These are phyloP conservation scores for Fistulina hepatica DNA, from an alignment of 1,284 basidiomycete genomes.

Conservation along the genomic window DNA sequence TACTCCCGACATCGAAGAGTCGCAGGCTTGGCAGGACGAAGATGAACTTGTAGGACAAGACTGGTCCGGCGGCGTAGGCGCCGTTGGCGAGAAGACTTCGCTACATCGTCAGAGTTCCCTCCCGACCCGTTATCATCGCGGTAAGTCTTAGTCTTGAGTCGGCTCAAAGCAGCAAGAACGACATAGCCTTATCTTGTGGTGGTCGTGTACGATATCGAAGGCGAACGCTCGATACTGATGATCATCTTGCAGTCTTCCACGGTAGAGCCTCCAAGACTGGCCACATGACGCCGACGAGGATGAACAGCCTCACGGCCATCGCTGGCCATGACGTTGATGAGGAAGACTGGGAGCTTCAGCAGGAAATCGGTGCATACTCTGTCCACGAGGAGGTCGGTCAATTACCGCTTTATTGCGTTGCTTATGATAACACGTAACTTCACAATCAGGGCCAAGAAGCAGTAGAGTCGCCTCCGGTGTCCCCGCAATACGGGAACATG, in stretches of 20 bases:
- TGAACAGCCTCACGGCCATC: constrained; percentile 73
- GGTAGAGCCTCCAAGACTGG: constrained; percentile 43
- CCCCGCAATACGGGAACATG: constrained; percentile 42
- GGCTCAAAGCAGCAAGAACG: no score
- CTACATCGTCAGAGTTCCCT: constrained; percentile 73
- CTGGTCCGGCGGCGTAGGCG: constrained; percentile 69
- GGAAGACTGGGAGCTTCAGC: constrained; percentile 60
- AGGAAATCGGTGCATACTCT: constrained; percentile 43
- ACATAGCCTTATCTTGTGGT: constrained; percentile 4
- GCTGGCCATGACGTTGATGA: constrained; percentile 76
- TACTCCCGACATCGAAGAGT: constrained; percentile 48
- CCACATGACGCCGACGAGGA: constrained; percentile 54
- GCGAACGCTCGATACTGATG: neutral
- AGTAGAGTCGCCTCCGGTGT: constrained; percentile 55
- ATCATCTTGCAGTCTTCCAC: constrained; percentile 30
- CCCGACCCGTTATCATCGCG: constrained; percentile 69
- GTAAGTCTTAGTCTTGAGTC: constrained; percentile 29
- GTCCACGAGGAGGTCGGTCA: constrained; percentile 51
- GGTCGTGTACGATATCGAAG: constrained; percentile 9
- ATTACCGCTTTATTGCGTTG: constrained; percentile 8
- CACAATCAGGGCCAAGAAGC: constrained; percentile 28
- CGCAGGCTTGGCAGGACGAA: constrained; percentile 54
- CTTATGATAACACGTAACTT: constrained; percentile 9
- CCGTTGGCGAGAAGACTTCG: constrained; percentile 68
- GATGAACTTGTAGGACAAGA: constrained; percentile 69